Base-by-base conservation (phyloP, 345 rosid genomes). In the Citropsis articulata region DNA sequence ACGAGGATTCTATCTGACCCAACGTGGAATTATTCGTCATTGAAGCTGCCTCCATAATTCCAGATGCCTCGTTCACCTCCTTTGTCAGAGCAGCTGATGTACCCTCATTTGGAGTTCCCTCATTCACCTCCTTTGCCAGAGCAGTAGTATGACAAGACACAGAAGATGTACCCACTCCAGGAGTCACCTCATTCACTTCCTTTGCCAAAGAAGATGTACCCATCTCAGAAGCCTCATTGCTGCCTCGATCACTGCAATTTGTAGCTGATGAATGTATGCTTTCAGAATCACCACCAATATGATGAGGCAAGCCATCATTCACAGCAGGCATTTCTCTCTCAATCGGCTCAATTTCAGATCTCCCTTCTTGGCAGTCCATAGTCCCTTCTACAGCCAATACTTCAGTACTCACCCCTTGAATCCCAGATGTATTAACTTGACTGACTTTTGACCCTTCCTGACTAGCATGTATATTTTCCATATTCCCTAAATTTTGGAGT, bases 1-100 rank as follows among this genome's bases (percentile, higher is more conserved):
- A 75, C 30, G 85, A 78, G 25, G 81, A 61, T 68, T 81, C 84
- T 24, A 78, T 27, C 82, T 65, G 73, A 59, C 79, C 38, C 55
- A 75, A 33, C 14, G 71, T 24, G 24, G 80, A 53, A 45, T 71
- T 61, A 57, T 63, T 78, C 62, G 48, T 79, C 53, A 69, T 35
- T 59, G 80, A 40, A 24, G 69, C 62, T 36, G 75, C 55, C 74
- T 70, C 73, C 48, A 68, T 27, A 22, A 66, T 48, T 66, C 72
- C 80, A 30, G 76, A 60, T 35, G 55, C 31, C 65, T 69, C 71
- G 45, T 53, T 71, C 35, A 31, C 56, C 67, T 69, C 80, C 27
- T 48, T 30, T 30, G 66, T 19, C 66, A 13, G 16, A 30, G 66
- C 36, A 28, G 66, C 5, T 28, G 22, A 63, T 31, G 7, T 16